Base-by-base conservation (phyloP, 192 early-diverging fungal genomes). In the Paraglomus brasilianum region DNA sequence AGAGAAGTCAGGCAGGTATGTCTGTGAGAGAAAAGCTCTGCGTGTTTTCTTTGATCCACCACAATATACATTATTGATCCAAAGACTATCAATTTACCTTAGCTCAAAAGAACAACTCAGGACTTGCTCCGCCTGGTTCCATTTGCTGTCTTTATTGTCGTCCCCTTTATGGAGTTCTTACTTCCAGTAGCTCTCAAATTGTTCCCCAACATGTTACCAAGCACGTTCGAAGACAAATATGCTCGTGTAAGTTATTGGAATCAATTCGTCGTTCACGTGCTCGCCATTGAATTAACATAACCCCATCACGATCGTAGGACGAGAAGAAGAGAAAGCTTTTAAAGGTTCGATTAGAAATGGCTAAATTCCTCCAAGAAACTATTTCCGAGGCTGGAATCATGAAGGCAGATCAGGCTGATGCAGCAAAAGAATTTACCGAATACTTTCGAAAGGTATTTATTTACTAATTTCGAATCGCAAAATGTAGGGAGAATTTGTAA, bases 181-280 rank as follows among this genome's bases (percentile, higher is more conserved):
- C 78, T 98, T 42, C 96, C 96, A 10, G 84, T 98, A 38, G 85
- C 92, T 8, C 78, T 98, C 52, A 90, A 92, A 76, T 78, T 98
- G 50, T 98, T 97, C 87, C 96, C 96, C 21, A 92, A 94, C 72
- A 96, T 98, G 93, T 76, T 98, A 42, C 96, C 96, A 9, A 91
- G 88, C 62, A 98, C 96, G 5, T 98, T 95, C 81, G 94, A 96
- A 77, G 89, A 90, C 85, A 91, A 93, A 80, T 94, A 85, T 77
- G 81, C 82, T 62, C 86, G 88, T 78, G 88, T 89, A 75, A 66
- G 4, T 8, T 66, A 41, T 39, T 39, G 50, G 7, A n/a, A 21
- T 19, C 42, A 55, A 11, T 11, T 55, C n/a, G 8, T n/a, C n/a
- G n/a, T n/a, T n/a, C n/a, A n/a, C n/a, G n/a, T 11, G 17, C 24